A percentile compares a stretch with the other conserved stretches of the same genome.
Evolutionary conservation across 768 basidiomycete genomes (phyloP).

Genomic region (Psilocybe sp.): DNA sequence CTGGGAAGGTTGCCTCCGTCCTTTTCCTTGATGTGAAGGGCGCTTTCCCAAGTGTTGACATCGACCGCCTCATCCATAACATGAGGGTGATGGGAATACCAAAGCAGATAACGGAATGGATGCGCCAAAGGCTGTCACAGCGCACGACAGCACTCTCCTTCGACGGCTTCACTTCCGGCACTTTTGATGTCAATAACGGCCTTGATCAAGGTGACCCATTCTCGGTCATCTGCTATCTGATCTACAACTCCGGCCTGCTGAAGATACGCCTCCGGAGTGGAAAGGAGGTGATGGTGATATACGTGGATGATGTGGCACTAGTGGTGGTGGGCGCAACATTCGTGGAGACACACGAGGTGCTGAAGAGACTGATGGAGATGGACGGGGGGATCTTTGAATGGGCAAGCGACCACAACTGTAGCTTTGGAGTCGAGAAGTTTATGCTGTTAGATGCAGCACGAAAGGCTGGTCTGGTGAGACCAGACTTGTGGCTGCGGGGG

Average conservation of each 20-base stretch:
- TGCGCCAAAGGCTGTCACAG: conserved; percentile 7
- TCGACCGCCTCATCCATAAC: conserved; percentile 14
- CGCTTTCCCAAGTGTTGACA: too few species aligned
- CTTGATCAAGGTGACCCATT: conserved; percentile 16
- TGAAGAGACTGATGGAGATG: conserved; percentile 22
- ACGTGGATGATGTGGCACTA: conserved; percentile 26
- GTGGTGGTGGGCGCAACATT: conserved; percentile 22
- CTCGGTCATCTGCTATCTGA: too few species aligned
- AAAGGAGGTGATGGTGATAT: conserved; percentile 9
- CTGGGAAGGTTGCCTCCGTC: too few species aligned
- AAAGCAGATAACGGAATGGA: conserved; percentile 1
- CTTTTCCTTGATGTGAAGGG: too few species aligned
- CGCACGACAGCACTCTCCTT: conserved; percentile 10
- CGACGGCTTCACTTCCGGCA: conserved; percentile 6
- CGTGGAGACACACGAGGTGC: conserved; percentile 9
- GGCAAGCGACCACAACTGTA: conserved; percentile 22
- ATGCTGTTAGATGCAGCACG: conserved; percentile 10
- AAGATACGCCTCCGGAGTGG: conserved; percentile 3
- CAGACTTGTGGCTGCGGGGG: too few species aligned
- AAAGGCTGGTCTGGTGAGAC: too few species aligned
- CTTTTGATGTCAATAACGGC: conserved; percentile 9
- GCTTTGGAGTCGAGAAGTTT: conserved; percentile 24
- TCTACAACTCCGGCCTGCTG: conserved; percentile 13
- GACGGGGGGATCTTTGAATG: too few species aligned
- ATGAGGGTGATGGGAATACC: conserved; percentile 1